Percentiles rank a stretch among this genome's conserved stretches.
phyloP scores from a whole-genome alignment of 2,329 filamentous ascomycete genomes.

The Exophiala viscosa region DNA sequence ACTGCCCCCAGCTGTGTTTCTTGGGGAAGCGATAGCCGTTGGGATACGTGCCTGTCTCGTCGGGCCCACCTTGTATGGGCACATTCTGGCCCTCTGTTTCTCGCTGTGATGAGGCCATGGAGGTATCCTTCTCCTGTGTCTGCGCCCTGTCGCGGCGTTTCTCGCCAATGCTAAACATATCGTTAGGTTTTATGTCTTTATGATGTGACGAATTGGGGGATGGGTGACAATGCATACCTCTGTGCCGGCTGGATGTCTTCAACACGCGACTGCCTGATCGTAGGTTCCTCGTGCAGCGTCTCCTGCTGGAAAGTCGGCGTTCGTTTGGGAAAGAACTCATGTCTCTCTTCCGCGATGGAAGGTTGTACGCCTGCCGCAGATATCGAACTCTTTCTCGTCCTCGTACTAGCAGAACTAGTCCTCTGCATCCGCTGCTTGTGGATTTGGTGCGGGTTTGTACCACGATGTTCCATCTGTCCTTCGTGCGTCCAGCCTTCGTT shows the following conservation, averaged over 20 bases:
- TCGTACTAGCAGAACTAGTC: slow-evolving; percentile 28
- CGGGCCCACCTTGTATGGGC: slow-evolving; percentile 24
- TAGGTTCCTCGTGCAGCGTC: slow-evolving; percentile 10
- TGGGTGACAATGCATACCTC: slow-evolving; percentile 1
- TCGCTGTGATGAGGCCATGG: slow-evolving; percentile 9
- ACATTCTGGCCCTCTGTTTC: slow-evolving; percentile 8
- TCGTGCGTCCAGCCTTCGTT: slow-evolving; percentile 33
- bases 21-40: slow-evolving; percentile 36
- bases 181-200: neutral
- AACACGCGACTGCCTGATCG: neutral
- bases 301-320: slow-evolving; percentile 9
- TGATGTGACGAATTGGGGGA: neutral
- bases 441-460: slow-evolving; percentile 32
- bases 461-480: slow-evolving; percentile 32
- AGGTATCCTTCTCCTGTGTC: slow-evolving; percentile 7
- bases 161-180: neutral
- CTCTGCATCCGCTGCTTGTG: slow-evolving; percentile 28
- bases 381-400: slow-evolving; percentile 22
- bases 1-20: slow-evolving; percentile 34
- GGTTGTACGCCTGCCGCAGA: slow-evolving; percentile 7
- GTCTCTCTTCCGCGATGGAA: slow-evolving; percentile 21
- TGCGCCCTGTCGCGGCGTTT: slow-evolving; percentile 6
- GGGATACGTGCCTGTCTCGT: slow-evolving; percentile 34
- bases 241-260: slow-evolving; percentile 12
- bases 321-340: slow-evolving; percentile 23